Base-by-base conservation (phyloP, 208 protist species). In the Vickermania ingenoplastis region DNA sequence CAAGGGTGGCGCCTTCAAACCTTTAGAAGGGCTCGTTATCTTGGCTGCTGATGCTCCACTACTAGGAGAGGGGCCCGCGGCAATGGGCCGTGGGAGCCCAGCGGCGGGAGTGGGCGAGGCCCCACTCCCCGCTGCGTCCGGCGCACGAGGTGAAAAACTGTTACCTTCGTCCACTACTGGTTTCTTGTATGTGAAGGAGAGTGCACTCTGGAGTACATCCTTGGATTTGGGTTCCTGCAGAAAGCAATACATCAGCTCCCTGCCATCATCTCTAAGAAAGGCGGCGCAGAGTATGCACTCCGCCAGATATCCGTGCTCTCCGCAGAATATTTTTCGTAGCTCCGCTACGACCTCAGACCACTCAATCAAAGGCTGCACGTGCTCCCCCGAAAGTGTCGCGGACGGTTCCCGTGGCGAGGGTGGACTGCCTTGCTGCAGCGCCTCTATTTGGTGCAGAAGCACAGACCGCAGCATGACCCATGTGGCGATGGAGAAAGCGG, bases 221-320 rank as follows among this genome's bases (percentile, higher is more conserved):
- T 60, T 58, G 13, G 68, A 68, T 55, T 80, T 73, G 7, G 77
- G 77, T 45, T 82, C 63, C 61, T 91, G 87, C 25, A 94, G 59
- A 51, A 89, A 74, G 76, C 77, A 89, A 53, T 82, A 63, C 63
- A 94, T 62, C 31, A 94, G 66, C 71, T 94, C 83, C 36, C 76
- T 65, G 31, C 83, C 84, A 55, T 86, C 75, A 59, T 93, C 79
- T 57, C 72, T 75, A 31, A 91, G 65, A 45, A 94, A 82, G 61
- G 74, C 84, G 25, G 77, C 70, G 49, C 83, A 91, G 1, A 91
- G 53, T 26, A 79, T 64, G 50, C 72, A 81, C 67, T 83, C 77
- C 2, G 79, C 83, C 11, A 77, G 51, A 53, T 57, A 53, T 41
- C 59, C 56, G 21, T 53, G 50, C 11, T 59, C 28, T 1, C 72